Evolutionary conservation across 2,329 filamentous ascomycete genomes (phyloP).

Genomic region (Orbilia brochopaga): DNA sequence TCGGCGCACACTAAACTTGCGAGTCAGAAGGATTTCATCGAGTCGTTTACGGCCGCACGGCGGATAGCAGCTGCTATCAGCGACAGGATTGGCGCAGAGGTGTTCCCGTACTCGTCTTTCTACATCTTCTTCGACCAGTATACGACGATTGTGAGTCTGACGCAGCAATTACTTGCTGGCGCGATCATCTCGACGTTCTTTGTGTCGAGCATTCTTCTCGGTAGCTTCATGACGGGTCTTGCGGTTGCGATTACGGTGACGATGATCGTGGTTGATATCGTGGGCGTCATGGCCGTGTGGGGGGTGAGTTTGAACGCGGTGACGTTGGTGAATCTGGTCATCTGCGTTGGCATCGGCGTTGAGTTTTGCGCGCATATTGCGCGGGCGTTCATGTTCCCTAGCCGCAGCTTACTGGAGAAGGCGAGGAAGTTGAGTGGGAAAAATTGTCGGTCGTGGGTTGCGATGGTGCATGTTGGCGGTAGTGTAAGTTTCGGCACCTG

Average conservation of each 20-base stretch:
- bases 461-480: conserved; percentile 90
- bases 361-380: conserved; percentile 98
- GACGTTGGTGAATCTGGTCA: conserved; percentile 92
- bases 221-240: conserved; percentile 78
- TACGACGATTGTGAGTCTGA: conserved; percentile 78
- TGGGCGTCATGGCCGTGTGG: conserved; percentile 90
- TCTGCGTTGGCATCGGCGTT: conserved; percentile 93
- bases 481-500: conserved; percentile 63
- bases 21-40: conserved; percentile 90
- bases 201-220: conserved; percentile 79
- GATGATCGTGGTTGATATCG: conserved; percentile 94
- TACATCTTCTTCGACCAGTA: conserved; percentile 99
- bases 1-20: conserved; percentile 85
- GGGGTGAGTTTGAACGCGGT: conserved; percentile 92
- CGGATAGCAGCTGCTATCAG: conserved; percentile 82
- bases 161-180: conserved; percentile 77
- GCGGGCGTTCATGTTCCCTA: conserved; percentile 93
- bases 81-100: conserved; percentile 72
- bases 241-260: conserved; percentile 84
- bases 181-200: conserved; percentile 85
- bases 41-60: conserved; percentile 84
- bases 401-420: conserved; percentile 77
- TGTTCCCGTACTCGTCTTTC: conserved; percentile 96
- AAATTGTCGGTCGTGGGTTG: conserved; percentile 88
- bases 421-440: conserved; percentile 79